These are phyloP conservation scores for Phaeophleospora eucalypticola DNA, from an alignment of 2,329 filamentous ascomycete species.

Conservation along the genomic window DNA sequence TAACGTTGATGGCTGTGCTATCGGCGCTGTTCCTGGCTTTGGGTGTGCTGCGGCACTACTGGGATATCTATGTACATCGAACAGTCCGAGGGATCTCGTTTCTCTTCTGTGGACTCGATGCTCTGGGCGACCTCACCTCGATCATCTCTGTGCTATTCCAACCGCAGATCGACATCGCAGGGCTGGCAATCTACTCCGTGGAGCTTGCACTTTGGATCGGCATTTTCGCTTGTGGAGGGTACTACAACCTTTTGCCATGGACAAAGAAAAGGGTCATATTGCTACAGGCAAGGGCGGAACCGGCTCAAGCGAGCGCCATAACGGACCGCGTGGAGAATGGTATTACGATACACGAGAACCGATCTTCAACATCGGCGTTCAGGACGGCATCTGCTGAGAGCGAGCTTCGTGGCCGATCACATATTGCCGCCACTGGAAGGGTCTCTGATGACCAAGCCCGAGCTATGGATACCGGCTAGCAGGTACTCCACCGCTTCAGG, in stretches of 20 bases:
- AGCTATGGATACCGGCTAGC: background rate
- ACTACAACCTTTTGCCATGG: conserved; percentile 62
- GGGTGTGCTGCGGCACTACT: conserved; percentile 65
- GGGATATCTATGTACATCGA: conserved; percentile 62
- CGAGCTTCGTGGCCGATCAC: conserved; percentile 23
- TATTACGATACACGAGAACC: conserved; percentile 47
- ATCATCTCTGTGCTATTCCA: conserved; percentile 62
- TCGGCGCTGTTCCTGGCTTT: conserved; percentile 60
- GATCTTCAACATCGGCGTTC: conserved; percentile 62
- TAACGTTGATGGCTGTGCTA: conserved; percentile 62
- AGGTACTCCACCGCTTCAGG: background rate
- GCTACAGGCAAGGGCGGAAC: conserved; percentile 8
- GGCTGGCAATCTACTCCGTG: conserved; percentile 63
- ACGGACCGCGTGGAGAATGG: conserved; percentile 7
- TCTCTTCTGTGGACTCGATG: conserved; percentile 67
- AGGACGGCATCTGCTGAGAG: conserved; percentile 49
- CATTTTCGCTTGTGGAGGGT: conserved; percentile 61
- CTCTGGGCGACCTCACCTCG: conserved; percentile 64
- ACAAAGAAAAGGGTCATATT: conserved; percentile 35
- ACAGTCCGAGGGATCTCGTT: conserved; percentile 69
- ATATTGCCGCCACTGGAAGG: background rate
- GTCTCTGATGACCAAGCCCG: background rate
- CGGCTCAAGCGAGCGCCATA: background rate
- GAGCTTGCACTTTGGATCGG: conserved; percentile 65
- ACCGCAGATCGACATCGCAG: conserved; percentile 54